Evolutionary conservation across 371 early-diverging fungal genomes (phyloP).

Genomic region (Mortierella sp.): DNA sequence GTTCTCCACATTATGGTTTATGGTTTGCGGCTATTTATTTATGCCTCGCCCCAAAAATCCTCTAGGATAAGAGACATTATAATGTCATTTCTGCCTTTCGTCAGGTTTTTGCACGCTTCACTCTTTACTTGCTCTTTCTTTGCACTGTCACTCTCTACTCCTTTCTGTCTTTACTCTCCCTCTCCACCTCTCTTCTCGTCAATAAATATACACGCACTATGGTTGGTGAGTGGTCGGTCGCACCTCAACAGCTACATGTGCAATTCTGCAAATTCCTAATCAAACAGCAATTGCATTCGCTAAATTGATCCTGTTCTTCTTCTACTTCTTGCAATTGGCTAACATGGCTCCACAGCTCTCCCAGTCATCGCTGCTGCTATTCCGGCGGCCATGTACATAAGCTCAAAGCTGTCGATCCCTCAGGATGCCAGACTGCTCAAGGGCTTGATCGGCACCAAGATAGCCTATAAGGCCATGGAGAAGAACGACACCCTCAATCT

Average conservation of each 20-base stretch:
- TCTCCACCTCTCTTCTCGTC: no score
- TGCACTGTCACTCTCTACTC: not conserved
- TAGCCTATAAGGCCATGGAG: constrained; percentile 7
- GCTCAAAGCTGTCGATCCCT: constrained; percentile 29
- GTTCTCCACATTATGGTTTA: no score
- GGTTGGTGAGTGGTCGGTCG: constrained; percentile 40
- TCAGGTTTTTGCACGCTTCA: constrained; percentile 3
- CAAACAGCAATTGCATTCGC: not conserved
- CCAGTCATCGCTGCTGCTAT: constrained; percentile 42
- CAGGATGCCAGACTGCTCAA: constrained; percentile 19
- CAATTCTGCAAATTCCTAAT: not conserved
- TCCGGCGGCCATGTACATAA: constrained; percentile 42
- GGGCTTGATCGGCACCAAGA: constrained; percentile 2
- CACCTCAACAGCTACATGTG: no score
- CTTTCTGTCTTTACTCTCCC: no score
- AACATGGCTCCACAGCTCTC: constrained; percentile 11
- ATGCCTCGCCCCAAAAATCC: not conserved
- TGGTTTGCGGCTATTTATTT: no score
- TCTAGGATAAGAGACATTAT: not conserved
- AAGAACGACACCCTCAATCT: constrained; percentile 29
- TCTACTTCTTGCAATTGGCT: not conserved
- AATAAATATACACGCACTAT: constrained; percentile 5
- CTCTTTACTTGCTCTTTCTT: not conserved
- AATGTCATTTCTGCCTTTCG: not conserved
- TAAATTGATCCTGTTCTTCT: not conserved